Conservation (phyloP, 495 filamentous ascomycete genomes). For the Talaromyces nanjingensis region DNA sequence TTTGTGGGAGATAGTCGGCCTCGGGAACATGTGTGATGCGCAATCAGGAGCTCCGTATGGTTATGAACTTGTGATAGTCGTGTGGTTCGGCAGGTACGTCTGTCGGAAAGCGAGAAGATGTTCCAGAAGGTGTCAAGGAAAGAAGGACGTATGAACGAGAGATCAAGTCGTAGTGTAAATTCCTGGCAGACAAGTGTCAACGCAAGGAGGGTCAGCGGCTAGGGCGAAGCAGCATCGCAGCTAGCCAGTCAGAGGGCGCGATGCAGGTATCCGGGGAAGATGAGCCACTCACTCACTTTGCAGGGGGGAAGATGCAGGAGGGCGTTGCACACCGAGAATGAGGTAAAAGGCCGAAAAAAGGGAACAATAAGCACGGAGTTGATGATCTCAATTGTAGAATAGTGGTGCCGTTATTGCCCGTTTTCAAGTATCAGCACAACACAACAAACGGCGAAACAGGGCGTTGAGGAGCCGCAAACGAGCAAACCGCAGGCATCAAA, state of each 20-base stretch:
- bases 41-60: slow-evolving; percentile 9
- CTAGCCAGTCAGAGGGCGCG: slow-evolving; percentile 13
- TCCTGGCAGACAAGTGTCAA: slow-evolving; percentile 19
- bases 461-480: not conserved
- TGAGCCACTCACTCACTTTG: slow-evolving; percentile 19
- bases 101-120: slow-evolving; percentile 13
- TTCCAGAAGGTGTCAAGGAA: slow-evolving; percentile 10
- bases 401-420: not conserved
- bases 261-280: slow-evolving; percentile 29
- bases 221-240: slow-evolving; percentile 18
- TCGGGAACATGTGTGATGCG: not conserved
- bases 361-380: not conserved
- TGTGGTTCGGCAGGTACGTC: not conserved
- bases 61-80: slow-evolving; percentile 7
- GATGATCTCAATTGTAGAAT: not conserved
- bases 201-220: slow-evolving; percentile 27
- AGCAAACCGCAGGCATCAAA: not conserved
- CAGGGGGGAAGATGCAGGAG: slow-evolving; percentile 11
- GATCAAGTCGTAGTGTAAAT: slow-evolving; percentile 17
- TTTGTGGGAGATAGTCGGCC: not conserved
- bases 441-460: not conserved
- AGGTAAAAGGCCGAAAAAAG: not conserved
- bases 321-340: slow-evolving; percentile 1
- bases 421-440: not conserved
- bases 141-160: slow-evolving; percentile 22